phyloP scores from a whole-genome alignment of 2,329 filamentous ascomycete genomes.

The Zalaria sp. region DNA sequence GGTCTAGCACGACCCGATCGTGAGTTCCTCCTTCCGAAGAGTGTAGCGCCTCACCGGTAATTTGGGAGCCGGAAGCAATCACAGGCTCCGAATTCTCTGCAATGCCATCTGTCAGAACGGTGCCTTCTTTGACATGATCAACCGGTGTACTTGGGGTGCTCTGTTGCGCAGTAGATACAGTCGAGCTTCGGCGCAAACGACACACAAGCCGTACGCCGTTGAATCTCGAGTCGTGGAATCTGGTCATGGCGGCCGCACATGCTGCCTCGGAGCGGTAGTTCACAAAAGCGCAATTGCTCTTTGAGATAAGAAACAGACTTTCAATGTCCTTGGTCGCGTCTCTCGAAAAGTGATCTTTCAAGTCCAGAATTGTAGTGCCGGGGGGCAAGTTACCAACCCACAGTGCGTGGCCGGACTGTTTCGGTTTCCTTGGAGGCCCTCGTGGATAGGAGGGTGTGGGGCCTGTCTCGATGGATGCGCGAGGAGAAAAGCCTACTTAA shows the following conservation, averaged over 20 bases:
- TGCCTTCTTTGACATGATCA: not conserved
- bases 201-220: slow-evolving; percentile 77
- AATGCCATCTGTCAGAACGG: not conserved
- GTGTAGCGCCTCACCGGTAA: not conserved
- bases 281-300: slow-evolving; percentile 94
- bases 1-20: not conserved
- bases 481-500: no score
- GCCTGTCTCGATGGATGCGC: slow-evolving; percentile 1
- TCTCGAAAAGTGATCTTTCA: slow-evolving; percentile 84
- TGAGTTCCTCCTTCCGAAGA: no score
- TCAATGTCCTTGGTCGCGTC: slow-evolving; percentile 64
- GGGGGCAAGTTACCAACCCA: slow-evolving; percentile 94
- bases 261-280: slow-evolving; percentile 76
- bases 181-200: slow-evolving; percentile 46
- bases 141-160: not conserved
- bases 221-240: slow-evolving; percentile 84
- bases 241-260: slow-evolving; percentile 62
- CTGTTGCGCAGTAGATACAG: not conserved
- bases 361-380: slow-evolving; percentile 61
- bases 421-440: slow-evolving; percentile 53
- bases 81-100: not conserved
- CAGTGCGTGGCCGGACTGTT: slow-evolving; percentile 68
- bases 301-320: slow-evolving; percentile 86
- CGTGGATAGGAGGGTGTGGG: slow-evolving; percentile 29
- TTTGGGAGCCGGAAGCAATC: not conserved